Base-by-base conservation (phyloP, 768 basidiomycete species). In the Favolaschia claudopus region DNA sequence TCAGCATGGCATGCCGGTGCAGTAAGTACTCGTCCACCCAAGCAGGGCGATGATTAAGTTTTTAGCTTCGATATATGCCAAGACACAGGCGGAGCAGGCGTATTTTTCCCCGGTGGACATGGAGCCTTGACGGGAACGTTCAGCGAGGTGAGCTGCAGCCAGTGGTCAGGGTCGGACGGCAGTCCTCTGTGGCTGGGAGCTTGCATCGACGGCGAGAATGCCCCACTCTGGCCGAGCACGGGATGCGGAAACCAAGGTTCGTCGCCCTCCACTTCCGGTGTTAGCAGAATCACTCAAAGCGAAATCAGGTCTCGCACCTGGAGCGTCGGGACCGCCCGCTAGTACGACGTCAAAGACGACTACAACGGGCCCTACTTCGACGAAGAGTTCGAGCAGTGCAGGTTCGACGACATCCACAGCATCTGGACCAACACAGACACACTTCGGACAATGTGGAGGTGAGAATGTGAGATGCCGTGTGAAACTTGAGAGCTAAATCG, bases 1-100 rank as follows among this genome's bases (percentile, higher is more conserved):
- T 59, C 74, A 78, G 55, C 73, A 77, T 58, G 77, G 76, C 31
- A 71, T 68, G 63, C 68, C 79, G 14, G 79, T 85, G 66, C 85
- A 87, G 85, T 85, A 66, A 64, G 82, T 67, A 31, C 8, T 46
- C 19, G 5, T 24, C n/a, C 7, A 9, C 4, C 39, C 14, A 13
- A 25, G n/a, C n/a, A n/a, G n/a, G n/a, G n/a, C 25, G 36, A n/a
- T 53, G n/a, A n/a, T n/a, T n/a, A n/a, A n/a, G 36, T 14, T 1
- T 19, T 2, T 44, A 87, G 85, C 69, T 88, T 87, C 66, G 85
- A 87, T 67, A 79, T 88, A 38, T 88, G 86, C 67, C 71, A 80
- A 46, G 86, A 87, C 58, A 85, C 83, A 10, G 84, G 85, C 39
- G 84, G 82, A 8, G 57, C 81, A 14, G 58, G 33, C 2, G 76